phyloP scores from a whole-genome alignment of 768 basidiomycete species.

The Kwoniella newhampshirensis region DNA sequence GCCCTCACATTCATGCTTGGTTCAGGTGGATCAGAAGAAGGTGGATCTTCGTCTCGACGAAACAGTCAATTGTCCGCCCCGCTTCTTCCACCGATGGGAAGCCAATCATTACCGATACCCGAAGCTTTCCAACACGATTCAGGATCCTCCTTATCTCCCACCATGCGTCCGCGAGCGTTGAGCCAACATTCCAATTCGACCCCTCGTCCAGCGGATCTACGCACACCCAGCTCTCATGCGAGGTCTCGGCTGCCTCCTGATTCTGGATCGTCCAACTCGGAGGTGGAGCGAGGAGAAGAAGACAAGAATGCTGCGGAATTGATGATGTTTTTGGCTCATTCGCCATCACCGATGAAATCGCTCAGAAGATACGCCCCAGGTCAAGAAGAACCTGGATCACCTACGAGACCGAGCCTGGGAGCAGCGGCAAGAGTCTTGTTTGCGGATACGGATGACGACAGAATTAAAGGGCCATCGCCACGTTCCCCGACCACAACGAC shows the following conservation, averaged over 20 bases:
- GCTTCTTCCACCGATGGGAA: slow-evolving; percentile 5
- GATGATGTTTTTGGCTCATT: slow-evolving; percentile 52
- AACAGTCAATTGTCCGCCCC: slow-evolving; percentile 3
- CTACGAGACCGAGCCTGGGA: slow-evolving; percentile 9
- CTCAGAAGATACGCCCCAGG: background rate
- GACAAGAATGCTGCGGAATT: slow-evolving; percentile 50
- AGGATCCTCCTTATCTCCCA: slow-evolving; percentile 10
- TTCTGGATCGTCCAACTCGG: slow-evolving; percentile 7
- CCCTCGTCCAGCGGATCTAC: slow-evolving; percentile 7
- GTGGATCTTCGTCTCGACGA: background rate
- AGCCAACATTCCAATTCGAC: slow-evolving; percentile 3
- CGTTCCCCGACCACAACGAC: background rate
- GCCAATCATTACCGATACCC: slow-evolving; percentile 26
- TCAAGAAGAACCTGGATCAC: background rate
- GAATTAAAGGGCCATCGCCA: too few relatives aligned
- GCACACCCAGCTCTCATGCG: slow-evolving; percentile 20
- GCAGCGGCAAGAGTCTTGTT: slow-evolving; percentile 45
- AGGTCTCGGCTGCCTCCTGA: slow-evolving; percentile 4
- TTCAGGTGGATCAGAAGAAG: slow-evolving; percentile 12
- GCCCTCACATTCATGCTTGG: slow-evolving; percentile 46
- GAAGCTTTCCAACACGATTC: slow-evolving; percentile 11
- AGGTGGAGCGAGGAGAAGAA: slow-evolving; percentile 25
- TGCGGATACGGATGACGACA: slow-evolving; percentile 24
- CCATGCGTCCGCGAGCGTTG: slow-evolving; percentile 8
- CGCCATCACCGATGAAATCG: slow-evolving; percentile 38